Evolutionary conservation across 768 basidiomycete species (phyloP), one percentile per base, ranked within the genome.

Genomic region (Tulasnella sp.): DNA sequence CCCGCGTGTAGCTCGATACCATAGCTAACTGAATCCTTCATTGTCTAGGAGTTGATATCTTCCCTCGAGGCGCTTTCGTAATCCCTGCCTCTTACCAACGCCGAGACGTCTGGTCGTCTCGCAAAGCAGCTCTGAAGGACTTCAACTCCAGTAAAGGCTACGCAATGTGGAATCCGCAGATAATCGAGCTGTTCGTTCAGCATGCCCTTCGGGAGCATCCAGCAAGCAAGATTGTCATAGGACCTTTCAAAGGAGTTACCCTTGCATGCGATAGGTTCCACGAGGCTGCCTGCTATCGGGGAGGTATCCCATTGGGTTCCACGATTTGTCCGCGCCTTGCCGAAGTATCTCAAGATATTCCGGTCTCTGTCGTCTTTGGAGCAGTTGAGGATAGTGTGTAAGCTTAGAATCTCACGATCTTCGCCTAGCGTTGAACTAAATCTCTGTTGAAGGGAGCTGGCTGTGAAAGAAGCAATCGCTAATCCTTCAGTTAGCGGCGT

Each of bases 281-380:
- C 19, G 75, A 76, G 67, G 75, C 75, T 4, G 75, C 75, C 67
- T 76, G 75, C 36, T 76, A 76, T 69, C 75, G 75, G 4, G 67
- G 67, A 19, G 67, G 39, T 42, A 25, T 29, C 15, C 31, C 34
- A 45, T 37, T 76, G 12, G 25, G 34, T 25, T 38, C 31, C 25
- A 68, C 58, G n/a, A 76, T 76, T 64, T 39, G 7, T 14, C 25
- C 31, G 34, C 64, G 37, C 25, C 49, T 76, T 15, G 40, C 42
- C 17, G 36, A 40, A 39, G 37, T 76, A 3, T 76, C 75, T 15
- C 36, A 54, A 11, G 40, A 68, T 42, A 69, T 76, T n/a, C 75
- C 75, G 12, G 75, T 76, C 8, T 42, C 36, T 19, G 12, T 70
- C 2, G 29, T 70, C 69, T 70, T 38, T 38, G 69, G 69, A 14